Evolutionary conservation across 768 basidiomycete species (phyloP), one percentile per base, ranked within the genome.

Genomic region (Mycena alexandri): DNA sequence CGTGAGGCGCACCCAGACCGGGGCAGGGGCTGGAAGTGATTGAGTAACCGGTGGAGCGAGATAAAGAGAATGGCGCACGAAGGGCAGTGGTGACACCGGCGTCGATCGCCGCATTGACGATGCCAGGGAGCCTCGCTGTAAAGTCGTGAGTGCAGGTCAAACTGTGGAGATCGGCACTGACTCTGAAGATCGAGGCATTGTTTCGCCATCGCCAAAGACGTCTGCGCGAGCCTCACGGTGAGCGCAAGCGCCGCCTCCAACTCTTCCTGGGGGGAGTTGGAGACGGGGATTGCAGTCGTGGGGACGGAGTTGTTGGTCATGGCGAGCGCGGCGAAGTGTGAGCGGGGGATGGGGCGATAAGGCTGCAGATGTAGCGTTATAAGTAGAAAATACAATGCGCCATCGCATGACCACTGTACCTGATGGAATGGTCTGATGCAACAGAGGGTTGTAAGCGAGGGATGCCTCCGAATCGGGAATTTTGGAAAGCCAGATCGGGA

Each of bases 161-260:
- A 17, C 9, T 24, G 14, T 12, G 17, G 21, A 16, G 2, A 12
- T 4, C 3, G 14, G 46, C 10, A 50, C 59, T 19, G 12, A 60
- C 59, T 60, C 24, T 60, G 59, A 17, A 60, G 7, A 11, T 60
- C 59, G 9, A 60, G 11, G 38, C 47, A 60, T 17, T 47, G 59
- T 34, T 60, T 48, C 21, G 59, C 47, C 34, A 60, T 38, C 2
- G 47, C 59, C 9, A 60, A 48, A 34, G 59, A 48, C 46, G 29
- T 50, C 36, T 60, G 59, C 14, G 59, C 22, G 9, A 60, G 59
- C 21, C 19, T 36, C 17, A 48, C 46, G 29, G 50, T 48, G 6
- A 7, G 12, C 1, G 59, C 33, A 21, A 60, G 16, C 8, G 50
- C 22, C 33, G 25, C 44, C 25, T 59, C 57, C 57, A 59, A 47